Percentiles rank a stretch among this genome's conserved stretches.
Conservation (phyloP, 2,329 filamentous ascomycete genomes). For the Neofusicoccum laricinum region DNA sequence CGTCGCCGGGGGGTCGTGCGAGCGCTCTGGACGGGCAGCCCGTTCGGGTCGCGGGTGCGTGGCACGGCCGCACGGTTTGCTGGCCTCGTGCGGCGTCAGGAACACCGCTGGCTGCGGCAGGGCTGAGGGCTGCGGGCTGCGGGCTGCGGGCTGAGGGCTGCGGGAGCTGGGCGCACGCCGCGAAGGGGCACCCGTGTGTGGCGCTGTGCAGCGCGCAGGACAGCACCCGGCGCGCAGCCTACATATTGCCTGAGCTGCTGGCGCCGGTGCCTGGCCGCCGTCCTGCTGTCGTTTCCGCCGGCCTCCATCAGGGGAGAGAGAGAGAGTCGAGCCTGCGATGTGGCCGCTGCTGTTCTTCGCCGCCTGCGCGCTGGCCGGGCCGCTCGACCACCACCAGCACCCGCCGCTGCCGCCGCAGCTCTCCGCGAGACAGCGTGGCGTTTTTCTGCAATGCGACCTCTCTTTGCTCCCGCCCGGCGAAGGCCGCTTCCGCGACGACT, state of each 20-base stretch:
- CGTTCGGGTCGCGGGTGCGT: no score
- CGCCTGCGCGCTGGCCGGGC: background rate
- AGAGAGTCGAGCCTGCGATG: background rate
- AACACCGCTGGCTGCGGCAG: no score
- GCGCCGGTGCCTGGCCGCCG: background rate
- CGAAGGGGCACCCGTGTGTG: background rate
- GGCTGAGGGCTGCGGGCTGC: no score
- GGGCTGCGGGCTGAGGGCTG: no score
- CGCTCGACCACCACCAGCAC: background rate
- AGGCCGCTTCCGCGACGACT: background rate
- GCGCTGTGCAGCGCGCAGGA: background rate
- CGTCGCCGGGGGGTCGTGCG: background rate
- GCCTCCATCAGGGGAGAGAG: background rate
- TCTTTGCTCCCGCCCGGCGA: background rate
- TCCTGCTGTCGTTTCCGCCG: background rate
- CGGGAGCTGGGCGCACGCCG: background rate
- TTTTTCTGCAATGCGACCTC: background rate
- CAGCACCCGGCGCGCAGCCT: slow-evolving; percentile 1
- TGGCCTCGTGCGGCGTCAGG: background rate
- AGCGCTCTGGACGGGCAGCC: no score
- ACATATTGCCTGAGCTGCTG: slow-evolving; percentile 2
- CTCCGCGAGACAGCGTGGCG: background rate
- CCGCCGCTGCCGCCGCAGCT: background rate
- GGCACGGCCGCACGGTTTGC: background rate
- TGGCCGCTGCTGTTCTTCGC: background rate